Conservation (phyloP, 169 alveolate genomes). For the Fabrea salina region DNA sequence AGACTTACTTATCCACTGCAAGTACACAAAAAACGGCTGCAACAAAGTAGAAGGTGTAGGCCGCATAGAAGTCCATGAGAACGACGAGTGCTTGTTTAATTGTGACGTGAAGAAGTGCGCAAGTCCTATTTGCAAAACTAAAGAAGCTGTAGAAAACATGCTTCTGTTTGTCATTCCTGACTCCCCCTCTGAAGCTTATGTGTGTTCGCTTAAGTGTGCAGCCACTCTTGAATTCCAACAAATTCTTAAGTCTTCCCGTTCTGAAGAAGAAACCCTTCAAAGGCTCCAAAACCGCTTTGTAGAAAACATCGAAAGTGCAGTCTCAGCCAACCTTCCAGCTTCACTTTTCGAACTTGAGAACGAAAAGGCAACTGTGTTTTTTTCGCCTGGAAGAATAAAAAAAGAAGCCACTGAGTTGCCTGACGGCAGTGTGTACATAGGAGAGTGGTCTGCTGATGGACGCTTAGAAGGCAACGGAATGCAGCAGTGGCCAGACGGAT, state of each 20-base stretch:
- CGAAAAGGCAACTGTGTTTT: not conserved
- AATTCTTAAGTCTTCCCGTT: not conserved
- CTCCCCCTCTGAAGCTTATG: not conserved
- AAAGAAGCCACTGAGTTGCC: constrained; percentile 21
- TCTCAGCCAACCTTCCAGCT: not conserved
- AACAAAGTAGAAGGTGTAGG: constrained; percentile 12
- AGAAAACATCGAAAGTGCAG: not conserved
- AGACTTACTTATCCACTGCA: constrained; percentile 18
- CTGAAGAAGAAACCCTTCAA: constrained; percentile 9
- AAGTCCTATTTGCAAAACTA: constrained; percentile 8
- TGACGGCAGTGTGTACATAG: constrained; percentile 5
- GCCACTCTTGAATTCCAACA: constrained; percentile 16
- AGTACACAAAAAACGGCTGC: constrained; percentile 17
- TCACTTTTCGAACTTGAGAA: not conserved
- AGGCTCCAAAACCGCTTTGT: not conserved
- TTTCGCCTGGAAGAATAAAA: not conserved
- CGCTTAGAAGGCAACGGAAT: constrained; percentile 28
- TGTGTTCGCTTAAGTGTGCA: constrained; percentile 28
- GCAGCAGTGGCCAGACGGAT: constrained; percentile 29
- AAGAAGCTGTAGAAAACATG: constrained; percentile 30
- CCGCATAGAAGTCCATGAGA: constrained; percentile 15
- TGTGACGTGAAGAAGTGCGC: constrained; percentile 28
- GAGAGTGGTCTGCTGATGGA: constrained; percentile 26
- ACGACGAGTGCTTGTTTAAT: constrained; percentile 29
- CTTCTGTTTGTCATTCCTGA: constrained; percentile 16